These are phyloP conservation scores for Fistulina hepatica DNA, from an alignment of 1,284 basidiomycete genomes.

Conservation along the genomic window DNA sequence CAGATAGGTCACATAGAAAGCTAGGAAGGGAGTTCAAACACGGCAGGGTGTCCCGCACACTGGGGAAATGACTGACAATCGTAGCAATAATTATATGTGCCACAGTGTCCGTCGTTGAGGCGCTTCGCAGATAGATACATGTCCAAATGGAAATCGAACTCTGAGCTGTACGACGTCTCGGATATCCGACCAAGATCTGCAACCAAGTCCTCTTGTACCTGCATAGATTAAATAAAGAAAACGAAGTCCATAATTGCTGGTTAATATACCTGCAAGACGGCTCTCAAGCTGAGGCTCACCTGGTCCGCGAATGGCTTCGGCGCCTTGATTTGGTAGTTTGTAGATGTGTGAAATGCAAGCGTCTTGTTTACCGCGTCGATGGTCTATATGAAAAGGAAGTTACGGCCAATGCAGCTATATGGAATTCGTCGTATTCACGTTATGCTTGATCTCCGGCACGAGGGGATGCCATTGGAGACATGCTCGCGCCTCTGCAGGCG, in stretches of 20 bases:
- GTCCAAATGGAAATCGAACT: constrained; percentile 45
- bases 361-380: constrained; percentile 49
- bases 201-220: constrained; percentile 45
- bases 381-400: constrained; percentile 25
- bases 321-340: constrained; percentile 37
- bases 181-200: constrained; percentile 40
- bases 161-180: constrained; percentile 32
- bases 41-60: background rate
- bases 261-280: no score
- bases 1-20: constrained; percentile 41
- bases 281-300: no score
- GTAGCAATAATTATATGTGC: constrained; percentile 44
- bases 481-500: constrained; percentile 37
- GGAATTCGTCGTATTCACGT: constrained; percentile 25
- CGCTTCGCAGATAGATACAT: constrained; percentile 42
- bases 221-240: no score
- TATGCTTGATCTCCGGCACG: constrained; percentile 32
- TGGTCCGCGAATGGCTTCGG: background rate
- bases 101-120: constrained; percentile 48
- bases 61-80: constrained; percentile 30
- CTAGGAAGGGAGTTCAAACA: constrained; percentile 15
- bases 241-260: no score
- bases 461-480: constrained; percentile 40
- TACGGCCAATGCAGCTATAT: background rate
- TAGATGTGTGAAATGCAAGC: constrained; percentile 48